Evolutionary conservation across 192 early-diverging fungal genomes (phyloP).

Genomic region (Powellomyces hirtus): DNA sequence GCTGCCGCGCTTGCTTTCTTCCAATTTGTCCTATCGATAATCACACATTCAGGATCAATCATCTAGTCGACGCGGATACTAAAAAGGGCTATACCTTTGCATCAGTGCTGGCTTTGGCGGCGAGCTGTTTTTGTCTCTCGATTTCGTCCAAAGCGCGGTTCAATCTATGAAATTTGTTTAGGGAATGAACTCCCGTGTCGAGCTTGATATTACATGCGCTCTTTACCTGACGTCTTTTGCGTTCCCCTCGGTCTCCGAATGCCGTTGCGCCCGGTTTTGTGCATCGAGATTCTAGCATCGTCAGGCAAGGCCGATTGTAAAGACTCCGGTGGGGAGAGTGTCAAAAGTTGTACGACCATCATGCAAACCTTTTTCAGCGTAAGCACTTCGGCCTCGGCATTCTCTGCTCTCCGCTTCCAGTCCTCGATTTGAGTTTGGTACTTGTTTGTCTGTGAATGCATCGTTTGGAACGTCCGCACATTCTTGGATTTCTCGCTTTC

Average conservation of each 20-base stretch:
- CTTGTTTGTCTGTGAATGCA: slow-evolving; percentile 37
- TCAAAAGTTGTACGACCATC: too few relatives aligned
- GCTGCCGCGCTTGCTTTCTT: slow-evolving; percentile 15
- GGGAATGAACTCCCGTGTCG: too few relatives aligned
- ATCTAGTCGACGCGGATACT: too few relatives aligned
- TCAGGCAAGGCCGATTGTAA: too few relatives aligned
- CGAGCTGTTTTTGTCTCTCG: slow-evolving; percentile 35
- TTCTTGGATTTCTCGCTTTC: slow-evolving; percentile 47
- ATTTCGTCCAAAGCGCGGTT: slow-evolving; percentile 55
- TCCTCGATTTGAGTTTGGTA: slow-evolving; percentile 29
- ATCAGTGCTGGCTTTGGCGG: slow-evolving; percentile 24
- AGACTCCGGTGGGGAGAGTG: too few relatives aligned
- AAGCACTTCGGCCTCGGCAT: slow-evolving; percentile 32
- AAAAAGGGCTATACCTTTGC: slow-evolving; percentile 29
- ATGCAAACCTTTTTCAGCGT: slow-evolving; percentile 36
- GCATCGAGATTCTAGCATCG: slow-evolving; percentile 40
- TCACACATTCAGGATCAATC: not conserved
- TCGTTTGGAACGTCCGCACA: slow-evolving; percentile 4
- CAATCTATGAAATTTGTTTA: slow-evolving; percentile 33
- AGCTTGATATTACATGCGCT: not conserved
- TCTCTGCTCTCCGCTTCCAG: slow-evolving; percentile 28
- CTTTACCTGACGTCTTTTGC: slow-evolving; percentile 44
- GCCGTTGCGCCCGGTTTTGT: slow-evolving; percentile 20
- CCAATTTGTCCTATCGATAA: slow-evolving; percentile 35
- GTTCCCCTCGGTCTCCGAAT: slow-evolving; percentile 36